Conservation (phyloP, 768 basidiomycete genomes). For the Austroboletus festivus region DNA sequence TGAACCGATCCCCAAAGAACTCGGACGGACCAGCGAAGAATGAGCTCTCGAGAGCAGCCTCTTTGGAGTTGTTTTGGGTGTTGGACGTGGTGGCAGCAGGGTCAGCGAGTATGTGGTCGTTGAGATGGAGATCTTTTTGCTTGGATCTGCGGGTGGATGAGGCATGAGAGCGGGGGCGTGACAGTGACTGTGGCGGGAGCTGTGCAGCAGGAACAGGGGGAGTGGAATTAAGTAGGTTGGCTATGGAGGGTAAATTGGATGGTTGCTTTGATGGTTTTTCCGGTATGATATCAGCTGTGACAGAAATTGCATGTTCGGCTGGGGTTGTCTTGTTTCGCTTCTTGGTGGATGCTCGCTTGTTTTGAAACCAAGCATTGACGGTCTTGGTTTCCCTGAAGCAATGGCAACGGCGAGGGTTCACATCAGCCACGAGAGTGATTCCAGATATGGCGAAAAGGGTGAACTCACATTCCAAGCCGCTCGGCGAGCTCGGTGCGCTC, state of each 20-base stretch:
- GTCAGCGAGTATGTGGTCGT: conserved; percentile 26
- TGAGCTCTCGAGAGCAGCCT: conserved; percentile 25
- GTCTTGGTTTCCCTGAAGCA: conserved; percentile 73
- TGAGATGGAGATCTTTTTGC: conserved; percentile 33
- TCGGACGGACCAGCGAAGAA: conserved; percentile 34
- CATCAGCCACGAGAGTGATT: conserved; percentile 6
- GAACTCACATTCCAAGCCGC: conserved; percentile 70
- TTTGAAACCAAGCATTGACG: conserved; percentile 85
- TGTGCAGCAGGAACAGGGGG: conserved; percentile 23
- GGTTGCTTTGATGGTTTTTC: conserved; percentile 29
- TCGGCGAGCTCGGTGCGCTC: conserved; percentile 66
- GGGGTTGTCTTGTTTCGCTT: conserved; percentile 52
- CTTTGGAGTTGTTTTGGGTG: conserved; percentile 10
- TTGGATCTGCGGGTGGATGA: conserved; percentile 27
- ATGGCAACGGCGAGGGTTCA: conserved; percentile 8
- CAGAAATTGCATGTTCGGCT: conserved; percentile 31
- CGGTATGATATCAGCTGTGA: conserved; percentile 22
- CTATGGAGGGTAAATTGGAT: conserved; percentile 36
- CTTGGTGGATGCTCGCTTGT: conserved; percentile 80
- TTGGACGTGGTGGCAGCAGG: conserved; percentile 1
- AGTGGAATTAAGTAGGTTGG: conserved; percentile 40
- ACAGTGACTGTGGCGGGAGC: conserved; percentile 16
- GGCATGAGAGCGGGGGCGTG: conserved; percentile 25
- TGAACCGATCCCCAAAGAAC: conserved; percentile 29
- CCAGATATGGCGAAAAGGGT: conserved; percentile 26